These are phyloP conservation scores for Anthracocystis setariae DNA, from an alignment of 1,284 basidiomycete genomes.

Conservation along the genomic window DNA sequence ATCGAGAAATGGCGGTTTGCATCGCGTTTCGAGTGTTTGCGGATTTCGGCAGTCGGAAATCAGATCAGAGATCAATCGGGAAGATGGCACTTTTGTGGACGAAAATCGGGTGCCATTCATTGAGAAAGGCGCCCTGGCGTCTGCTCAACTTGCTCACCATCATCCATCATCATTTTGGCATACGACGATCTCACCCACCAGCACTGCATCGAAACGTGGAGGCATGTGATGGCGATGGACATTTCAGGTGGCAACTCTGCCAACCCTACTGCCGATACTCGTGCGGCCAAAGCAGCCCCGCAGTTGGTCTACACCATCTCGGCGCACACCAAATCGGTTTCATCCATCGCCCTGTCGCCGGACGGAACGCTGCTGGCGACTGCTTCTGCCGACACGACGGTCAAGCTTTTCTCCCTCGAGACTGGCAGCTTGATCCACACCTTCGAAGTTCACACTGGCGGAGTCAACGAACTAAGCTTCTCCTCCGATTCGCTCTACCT, in stretches of 20 bases:
- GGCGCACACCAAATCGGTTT: conserved; percentile 69
- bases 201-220: neutral
- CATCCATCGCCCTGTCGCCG: conserved; percentile 70
- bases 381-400: conserved; percentile 67
- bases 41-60: no score
- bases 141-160: no score
- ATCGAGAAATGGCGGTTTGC: no score
- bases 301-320: conserved; percentile 67
- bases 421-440: conserved; percentile 48
- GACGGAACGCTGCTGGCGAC: conserved; percentile 69
- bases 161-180: neutral
- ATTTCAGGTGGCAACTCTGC: neutral
- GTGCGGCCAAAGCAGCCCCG: conserved; percentile 1
- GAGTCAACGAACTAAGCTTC: conserved; percentile 62
- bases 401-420: conserved; percentile 60
- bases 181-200: neutral
- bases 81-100: no score
- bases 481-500: conserved; percentile 57
- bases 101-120: no score
- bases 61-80: no score
- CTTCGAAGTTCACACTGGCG: conserved; percentile 32
- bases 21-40: no score
- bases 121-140: no score
- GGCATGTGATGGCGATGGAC: conserved; percentile 19
- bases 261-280: neutral